Percentiles rank a stretch among this genome's conserved stretches.
phyloP scores from a whole-genome alignment of 23 red algal species.

The Gracilaria gracilis region DNA sequence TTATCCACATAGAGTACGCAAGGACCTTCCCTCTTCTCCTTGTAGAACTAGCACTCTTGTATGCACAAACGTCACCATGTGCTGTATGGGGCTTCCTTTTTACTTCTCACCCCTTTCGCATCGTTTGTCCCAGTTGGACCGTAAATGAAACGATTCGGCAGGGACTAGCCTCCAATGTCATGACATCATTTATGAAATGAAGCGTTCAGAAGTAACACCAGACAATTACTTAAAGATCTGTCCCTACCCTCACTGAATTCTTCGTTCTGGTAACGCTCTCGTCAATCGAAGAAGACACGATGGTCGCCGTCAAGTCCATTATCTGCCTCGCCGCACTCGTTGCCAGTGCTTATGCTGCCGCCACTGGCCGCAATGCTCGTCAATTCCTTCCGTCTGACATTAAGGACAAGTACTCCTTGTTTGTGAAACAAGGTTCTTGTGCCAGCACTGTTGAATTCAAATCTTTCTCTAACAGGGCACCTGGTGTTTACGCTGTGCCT shows the following conservation, averaged over 20 bases:
- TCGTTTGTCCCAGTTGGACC: not conserved
- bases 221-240: constrained; percentile 25
- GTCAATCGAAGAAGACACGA: constrained; percentile 13
- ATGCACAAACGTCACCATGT: not conserved
- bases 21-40: not conserved
- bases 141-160: not conserved
- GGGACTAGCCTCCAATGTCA: not conserved
- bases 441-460: constrained; percentile 54
- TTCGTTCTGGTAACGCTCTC: not conserved
- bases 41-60: not conserved
- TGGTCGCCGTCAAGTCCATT: constrained; percentile 46
- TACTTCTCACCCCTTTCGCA: not conserved
- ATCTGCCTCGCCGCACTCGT: constrained; percentile 30
- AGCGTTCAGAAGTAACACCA: not conserved
- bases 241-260: not conserved
- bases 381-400: constrained; percentile 59
- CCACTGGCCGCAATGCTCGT: constrained; percentile 35
- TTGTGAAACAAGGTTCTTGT: constrained; percentile 69
- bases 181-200: not conserved
- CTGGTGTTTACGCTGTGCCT: constrained; percentile 61
- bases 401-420: constrained; percentile 40
- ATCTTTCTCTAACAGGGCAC: constrained; percentile 3
- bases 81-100: not conserved
- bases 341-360: constrained; percentile 29
- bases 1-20: not conserved